These are phyloP conservation scores for Penstemon davidsonii DNA, from an alignment of 257 asterid genomes.

Conservation along the genomic window DNA sequence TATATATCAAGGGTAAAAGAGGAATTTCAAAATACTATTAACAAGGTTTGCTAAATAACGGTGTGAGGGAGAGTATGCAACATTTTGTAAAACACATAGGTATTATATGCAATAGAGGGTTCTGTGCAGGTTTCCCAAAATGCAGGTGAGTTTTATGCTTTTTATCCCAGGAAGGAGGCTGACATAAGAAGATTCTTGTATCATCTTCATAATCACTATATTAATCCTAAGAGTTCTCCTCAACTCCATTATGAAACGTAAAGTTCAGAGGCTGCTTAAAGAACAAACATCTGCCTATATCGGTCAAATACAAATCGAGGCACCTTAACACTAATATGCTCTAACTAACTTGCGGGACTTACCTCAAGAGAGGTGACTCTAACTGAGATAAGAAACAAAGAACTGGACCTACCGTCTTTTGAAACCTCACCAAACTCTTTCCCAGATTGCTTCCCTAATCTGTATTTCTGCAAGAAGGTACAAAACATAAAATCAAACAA, in stretches of 20 bases:
- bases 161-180: not conserved
- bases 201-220: not conserved
- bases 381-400: slow-evolving; percentile 22
- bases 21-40: too few species aligned
- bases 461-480: slow-evolving; percentile 61
- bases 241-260: not conserved
- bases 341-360: not conserved
- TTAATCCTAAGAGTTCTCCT: not conserved
- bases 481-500: slow-evolving; percentile 25
- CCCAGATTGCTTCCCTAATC: slow-evolving; percentile 87
- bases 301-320: too few species aligned
- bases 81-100: too few species aligned
- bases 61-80: too few species aligned
- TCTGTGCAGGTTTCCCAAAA: too few species aligned
- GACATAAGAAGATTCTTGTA: slow-evolving; percentile 18
- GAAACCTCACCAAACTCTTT: slow-evolving; percentile 70
- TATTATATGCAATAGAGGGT: too few species aligned
- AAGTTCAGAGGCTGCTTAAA: not conserved
- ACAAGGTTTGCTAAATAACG: too few species aligned
- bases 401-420: slow-evolving; percentile 63
- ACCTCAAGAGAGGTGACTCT: not conserved
- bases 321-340: not conserved
- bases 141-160: too few species aligned
- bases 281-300: not conserved
- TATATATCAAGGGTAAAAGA: too few species aligned